A percentile compares a stretch with the other conserved stretches of the same genome.
Evolutionary conservation across 106 monocot species (phyloP).

Genomic region (Dendrobium chrysotoxum): DNA sequence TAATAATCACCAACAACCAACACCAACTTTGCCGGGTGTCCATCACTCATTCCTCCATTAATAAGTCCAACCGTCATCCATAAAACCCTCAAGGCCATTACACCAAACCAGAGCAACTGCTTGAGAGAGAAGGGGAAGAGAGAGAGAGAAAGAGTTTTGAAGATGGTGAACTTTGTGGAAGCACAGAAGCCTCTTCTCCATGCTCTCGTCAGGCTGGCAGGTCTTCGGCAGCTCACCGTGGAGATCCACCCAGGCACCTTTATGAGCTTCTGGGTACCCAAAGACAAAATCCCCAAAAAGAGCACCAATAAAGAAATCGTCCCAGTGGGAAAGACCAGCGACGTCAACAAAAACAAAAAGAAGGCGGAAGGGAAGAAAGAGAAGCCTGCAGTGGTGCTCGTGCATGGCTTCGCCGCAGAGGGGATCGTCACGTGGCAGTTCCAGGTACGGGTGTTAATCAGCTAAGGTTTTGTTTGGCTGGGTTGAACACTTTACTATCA

Average conservation of each 20-base stretch:
- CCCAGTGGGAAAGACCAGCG: slow-evolving; percentile 12
- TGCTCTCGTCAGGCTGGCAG: slow-evolving; percentile 43
- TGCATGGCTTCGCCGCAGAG: slow-evolving; percentile 89
- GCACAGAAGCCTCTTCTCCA: slow-evolving; percentile 66
- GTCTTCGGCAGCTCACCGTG: slow-evolving; percentile 51
- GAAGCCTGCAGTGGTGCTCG: slow-evolving; percentile 69
- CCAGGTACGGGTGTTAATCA: slow-evolving; percentile 13
- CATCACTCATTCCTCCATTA: not conserved
- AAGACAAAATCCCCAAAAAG: slow-evolving; percentile 24
- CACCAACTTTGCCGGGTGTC: not conserved
- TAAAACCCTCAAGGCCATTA: not conserved
- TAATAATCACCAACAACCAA: not conserved
- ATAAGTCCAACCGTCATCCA: not conserved
- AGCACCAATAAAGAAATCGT: slow-evolving; percentile 14
- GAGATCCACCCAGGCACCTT: slow-evolving; percentile 64
- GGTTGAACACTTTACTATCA: too few relatives aligned
- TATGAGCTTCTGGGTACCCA: slow-evolving; percentile 74
- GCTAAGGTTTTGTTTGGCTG: too few relatives aligned
- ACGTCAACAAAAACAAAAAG: too few relatives aligned
- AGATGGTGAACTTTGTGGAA: slow-evolving; percentile 79
- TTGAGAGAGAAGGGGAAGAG: not conserved
- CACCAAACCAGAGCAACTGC: not conserved
- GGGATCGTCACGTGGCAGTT: slow-evolving; percentile 89
- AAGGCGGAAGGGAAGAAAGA: slow-evolving; percentile 10
- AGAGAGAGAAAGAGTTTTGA: slow-evolving; percentile 1